These are phyloP conservation scores for Kluyveromyces dobzhanskii DNA, from an alignment of 805 yeast species.

Conservation along the genomic window DNA sequence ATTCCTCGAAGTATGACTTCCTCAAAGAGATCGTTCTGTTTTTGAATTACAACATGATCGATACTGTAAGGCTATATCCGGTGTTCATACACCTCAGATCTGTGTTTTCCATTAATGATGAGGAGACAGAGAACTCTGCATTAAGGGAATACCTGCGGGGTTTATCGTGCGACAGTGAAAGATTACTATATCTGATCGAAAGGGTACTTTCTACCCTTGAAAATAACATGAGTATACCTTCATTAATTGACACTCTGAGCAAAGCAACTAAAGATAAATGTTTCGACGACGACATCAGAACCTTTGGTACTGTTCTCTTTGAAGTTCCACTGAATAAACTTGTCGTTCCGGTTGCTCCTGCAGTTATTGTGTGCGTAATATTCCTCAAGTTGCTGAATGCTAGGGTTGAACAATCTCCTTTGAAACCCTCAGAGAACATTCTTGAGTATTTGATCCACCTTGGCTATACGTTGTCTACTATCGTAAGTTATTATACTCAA, in stretches of 20 bases:
- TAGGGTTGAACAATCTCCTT: background rate
- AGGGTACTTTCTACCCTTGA: background rate
- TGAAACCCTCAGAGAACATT: too few species aligned
- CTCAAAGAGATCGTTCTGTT: constrained; percentile 9
- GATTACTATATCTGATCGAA: constrained; percentile 1
- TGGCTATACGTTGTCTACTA: too few species aligned
- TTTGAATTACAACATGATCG: constrained; percentile 17
- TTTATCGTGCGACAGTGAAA: background rate
- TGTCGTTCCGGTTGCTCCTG: background rate
- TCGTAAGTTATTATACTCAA: too few species aligned
- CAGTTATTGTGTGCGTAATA: background rate
- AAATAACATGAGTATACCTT: background rate
- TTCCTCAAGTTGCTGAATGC: background rate
- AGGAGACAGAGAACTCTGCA: constrained; percentile 20
- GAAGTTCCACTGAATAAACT: background rate
- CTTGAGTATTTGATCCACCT: too few species aligned
- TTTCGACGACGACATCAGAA: background rate
- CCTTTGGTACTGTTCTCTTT: background rate
- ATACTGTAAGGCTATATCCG: constrained; percentile 14
- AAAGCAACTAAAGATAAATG: background rate
- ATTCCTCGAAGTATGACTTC: background rate
- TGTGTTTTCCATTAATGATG: constrained; percentile 21
- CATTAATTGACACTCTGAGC: background rate
- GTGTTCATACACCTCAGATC: constrained; percentile 19
- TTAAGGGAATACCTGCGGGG: constrained; percentile 14